Percentiles rank a stretch among this genome's conserved stretches.
These are phyloP conservation scores for Colletotrichum sp. DNA, from an alignment of 2,329 filamentous ascomycete genomes.

Conservation along the genomic window DNA sequence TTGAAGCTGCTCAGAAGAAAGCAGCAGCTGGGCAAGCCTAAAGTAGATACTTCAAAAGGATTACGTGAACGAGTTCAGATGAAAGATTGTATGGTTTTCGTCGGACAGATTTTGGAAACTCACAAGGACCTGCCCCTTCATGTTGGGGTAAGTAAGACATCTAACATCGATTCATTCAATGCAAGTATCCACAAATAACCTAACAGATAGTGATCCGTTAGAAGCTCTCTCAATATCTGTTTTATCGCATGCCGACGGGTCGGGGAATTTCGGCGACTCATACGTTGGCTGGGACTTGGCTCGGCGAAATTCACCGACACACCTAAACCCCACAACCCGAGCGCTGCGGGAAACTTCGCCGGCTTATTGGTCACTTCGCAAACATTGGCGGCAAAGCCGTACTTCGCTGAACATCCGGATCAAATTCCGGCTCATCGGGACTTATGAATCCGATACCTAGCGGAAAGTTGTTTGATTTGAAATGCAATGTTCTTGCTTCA, in stretches of 20 bases:
- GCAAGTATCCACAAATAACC: not conserved
- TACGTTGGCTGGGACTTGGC: not conserved
- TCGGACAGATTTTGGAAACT: fast-evolving
- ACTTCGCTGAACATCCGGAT: not conserved
- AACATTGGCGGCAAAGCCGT: not conserved
- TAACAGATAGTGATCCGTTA: fast-evolving
- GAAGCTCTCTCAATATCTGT: not conserved
- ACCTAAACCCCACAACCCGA: not conserved
- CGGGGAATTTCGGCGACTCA: not conserved
- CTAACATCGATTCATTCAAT: not conserved
- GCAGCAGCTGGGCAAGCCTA: not conserved
- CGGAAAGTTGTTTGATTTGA: not conserved
- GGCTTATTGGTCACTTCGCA: not conserved
- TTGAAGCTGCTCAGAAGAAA: not conserved
- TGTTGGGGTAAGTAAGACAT: fast-evolving
- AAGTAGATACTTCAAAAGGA: not conserved
- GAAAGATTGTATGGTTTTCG: not conserved
- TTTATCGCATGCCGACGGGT: not conserved
- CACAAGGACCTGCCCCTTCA: not conserved
- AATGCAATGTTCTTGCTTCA: not conserved
- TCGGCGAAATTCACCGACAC: not conserved
- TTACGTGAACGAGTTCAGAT: not conserved
- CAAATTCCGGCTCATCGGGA: not conserved
- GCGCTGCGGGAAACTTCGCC: not conserved
- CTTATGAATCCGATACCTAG: not conserved